Base-by-base conservation (phyloP, 1,139 yeast genomes). In the Pichia sp. region DNA sequence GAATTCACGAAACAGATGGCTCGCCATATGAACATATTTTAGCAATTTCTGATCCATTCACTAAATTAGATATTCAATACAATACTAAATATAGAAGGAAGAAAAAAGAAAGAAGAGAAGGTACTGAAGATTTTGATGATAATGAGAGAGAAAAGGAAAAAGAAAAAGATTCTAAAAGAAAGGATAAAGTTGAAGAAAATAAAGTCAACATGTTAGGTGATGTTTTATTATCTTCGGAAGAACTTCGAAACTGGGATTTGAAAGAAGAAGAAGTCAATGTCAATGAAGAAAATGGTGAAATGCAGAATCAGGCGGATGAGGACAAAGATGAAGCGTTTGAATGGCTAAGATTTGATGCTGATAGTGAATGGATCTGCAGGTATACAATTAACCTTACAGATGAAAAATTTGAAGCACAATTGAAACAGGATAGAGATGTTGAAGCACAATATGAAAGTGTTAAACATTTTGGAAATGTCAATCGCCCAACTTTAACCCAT, bases 1-100 rank as follows among this genome's bases (percentile, higher is more conserved):
- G 98, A 60, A 90, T 94, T 40, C 98, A 94, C 63, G 99, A 94
- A 64, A 95, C 97, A 0, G 98, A 94, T 66, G 98, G 98, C n/a
- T 88, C 97, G 0, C 98, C 99, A 0, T 92, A 94, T 61, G 99
- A 94, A 62, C 99, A 94, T 64, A 92, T 94, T 43, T 96, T 94
- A 28, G 95, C 89, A 56, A 72, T 94, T 49, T 87, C 88, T 60
- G 97, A 90, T 50, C 78, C 81, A 2, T 81, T 81, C 56, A 87
- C 96, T 0, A 89, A 87, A 60, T 72, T 94, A 45, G 98, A 94
- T 61, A 88, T 94, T 43, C 97, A 88, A 61, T 92, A 92, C 67
- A 92, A 94, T 63, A 88, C 97, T 11, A 92, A 89, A 64, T 88
- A 83, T 61, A 81, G 82, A 63, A 75, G 86, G 44, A 61, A 86